Conservation (phyloP, 1,284 basidiomycete genomes). For the Neolentinus lepideus region DNA sequence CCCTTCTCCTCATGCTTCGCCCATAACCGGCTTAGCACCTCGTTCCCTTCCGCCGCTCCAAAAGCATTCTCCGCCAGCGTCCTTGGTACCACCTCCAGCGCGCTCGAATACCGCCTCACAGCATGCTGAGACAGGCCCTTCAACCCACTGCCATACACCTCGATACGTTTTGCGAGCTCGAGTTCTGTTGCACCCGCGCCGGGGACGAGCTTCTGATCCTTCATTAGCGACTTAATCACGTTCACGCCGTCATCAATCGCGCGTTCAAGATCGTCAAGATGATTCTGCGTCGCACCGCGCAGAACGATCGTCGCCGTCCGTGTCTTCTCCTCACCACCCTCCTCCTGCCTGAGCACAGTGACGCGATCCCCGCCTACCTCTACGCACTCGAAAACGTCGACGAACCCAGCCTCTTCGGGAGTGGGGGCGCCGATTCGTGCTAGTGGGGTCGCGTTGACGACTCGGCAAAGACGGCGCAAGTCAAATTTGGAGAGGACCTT, state of each 20-base stretch:
- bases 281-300: slow-evolving; percentile 94
- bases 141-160: slow-evolving; percentile 83
- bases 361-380: slow-evolving; percentile 98
- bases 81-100: slow-evolving; percentile 89
- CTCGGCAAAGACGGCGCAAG: slow-evolving; percentile 87
- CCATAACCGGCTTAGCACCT: slow-evolving; percentile 83
- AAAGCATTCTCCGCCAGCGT: slow-evolving; percentile 94
- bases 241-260: slow-evolving; percentile 97
- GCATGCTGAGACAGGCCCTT: slow-evolving; percentile 93
- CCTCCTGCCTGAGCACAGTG: slow-evolving; percentile 90
- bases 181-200: slow-evolving; percentile 95
- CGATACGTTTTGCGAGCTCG: slow-evolving; percentile 81
- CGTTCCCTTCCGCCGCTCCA: slow-evolving; percentile 88
- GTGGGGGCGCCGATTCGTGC: slow-evolving; percentile 95
- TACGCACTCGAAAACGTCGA: slow-evolving; percentile 92
- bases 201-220: slow-evolving; percentile 86
- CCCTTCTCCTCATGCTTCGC: slow-evolving; percentile 79
- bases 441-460: slow-evolving; percentile 94
- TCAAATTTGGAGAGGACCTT: slow-evolving; percentile 99
- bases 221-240: slow-evolving; percentile 90
- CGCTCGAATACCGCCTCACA: slow-evolving; percentile 85
- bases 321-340: slow-evolving; percentile 62
- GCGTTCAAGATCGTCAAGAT: slow-evolving; percentile 90
- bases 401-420: slow-evolving; percentile 91
- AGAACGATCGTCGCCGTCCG: slow-evolving; percentile 92